Evolutionary conservation across 169 alveolate species (phyloP).

Genomic region (Cryptosporidium ryanae): DNA sequence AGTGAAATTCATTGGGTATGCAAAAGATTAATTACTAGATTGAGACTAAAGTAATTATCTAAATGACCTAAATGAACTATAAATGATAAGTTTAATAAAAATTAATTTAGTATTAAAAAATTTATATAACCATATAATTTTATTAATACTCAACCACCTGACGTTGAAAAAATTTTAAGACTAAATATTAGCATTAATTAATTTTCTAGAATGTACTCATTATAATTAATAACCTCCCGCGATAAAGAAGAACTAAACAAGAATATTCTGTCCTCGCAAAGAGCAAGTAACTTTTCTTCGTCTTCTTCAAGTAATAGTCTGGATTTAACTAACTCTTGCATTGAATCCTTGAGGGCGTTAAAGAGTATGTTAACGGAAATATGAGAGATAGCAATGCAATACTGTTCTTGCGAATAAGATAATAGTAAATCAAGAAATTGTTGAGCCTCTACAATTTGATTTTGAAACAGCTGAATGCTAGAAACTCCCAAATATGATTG

Average conservation of each 20-base stretch:
- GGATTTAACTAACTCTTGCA: slow-evolving; percentile 65
- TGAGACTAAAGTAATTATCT: too few species aligned
- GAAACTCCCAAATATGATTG: slow-evolving; percentile 57
- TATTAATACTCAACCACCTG: neutral
- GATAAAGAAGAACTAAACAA: slow-evolving; percentile 63
- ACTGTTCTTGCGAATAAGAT: slow-evolving; percentile 67
- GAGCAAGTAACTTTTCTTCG: slow-evolving; percentile 60
- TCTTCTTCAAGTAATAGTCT: slow-evolving; percentile 69
- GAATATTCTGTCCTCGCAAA: slow-evolving; percentile 65
- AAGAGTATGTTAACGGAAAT: slow-evolving; percentile 58
- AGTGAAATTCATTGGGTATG: too few species aligned
- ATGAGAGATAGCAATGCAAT: slow-evolving; percentile 54
- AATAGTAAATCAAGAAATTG: slow-evolving; percentile 47
- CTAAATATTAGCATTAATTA: neutral
- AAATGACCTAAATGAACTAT: too few species aligned
- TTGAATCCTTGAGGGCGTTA: slow-evolving; percentile 65
- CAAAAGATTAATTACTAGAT: too few species aligned
- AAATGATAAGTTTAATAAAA: too few species aligned
- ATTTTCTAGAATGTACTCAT: slow-evolving; percentile 10
- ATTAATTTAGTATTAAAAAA: too few species aligned
- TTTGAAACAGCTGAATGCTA: slow-evolving; percentile 60
- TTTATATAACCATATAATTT: too few species aligned
- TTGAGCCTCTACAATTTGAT: slow-evolving; percentile 70
- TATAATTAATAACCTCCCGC: slow-evolving; percentile 37
- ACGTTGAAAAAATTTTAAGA: too few species aligned